Conservation (phyloP, 768 basidiomycete genomes). For the Boletus bicolor region DNA sequence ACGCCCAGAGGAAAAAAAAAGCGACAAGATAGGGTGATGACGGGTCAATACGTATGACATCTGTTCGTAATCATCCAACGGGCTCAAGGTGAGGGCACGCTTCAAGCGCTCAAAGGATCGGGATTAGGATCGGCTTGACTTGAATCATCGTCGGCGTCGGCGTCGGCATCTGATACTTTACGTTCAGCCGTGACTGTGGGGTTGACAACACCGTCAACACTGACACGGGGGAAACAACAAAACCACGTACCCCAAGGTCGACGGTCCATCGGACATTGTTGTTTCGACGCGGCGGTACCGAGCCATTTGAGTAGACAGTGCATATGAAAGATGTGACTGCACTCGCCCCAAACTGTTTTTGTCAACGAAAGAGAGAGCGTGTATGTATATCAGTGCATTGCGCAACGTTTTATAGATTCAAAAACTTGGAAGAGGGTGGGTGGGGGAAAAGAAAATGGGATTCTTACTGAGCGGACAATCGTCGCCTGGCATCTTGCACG, state of each 20-base stretch:
- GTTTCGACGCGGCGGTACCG: constrained; percentile 82
- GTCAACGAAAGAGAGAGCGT: too few species aligned
- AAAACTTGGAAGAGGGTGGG: not conserved
- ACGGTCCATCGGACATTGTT: constrained; percentile 98
- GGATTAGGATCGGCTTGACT: not conserved
- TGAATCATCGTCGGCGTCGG: not conserved
- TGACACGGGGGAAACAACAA: too few species aligned
- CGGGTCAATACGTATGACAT: not conserved
- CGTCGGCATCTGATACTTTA: constrained; percentile 34
- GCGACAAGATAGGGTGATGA: too few species aligned
- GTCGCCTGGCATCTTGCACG: constrained; percentile 95
- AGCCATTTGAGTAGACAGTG: constrained; percentile 98
- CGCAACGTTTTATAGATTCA: too few species aligned
- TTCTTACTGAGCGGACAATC: constrained; percentile 76
- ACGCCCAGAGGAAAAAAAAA: too few species aligned
- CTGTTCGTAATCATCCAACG: not conserved
- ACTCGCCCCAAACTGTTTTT: constrained; percentile 84
- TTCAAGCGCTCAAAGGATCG: not conserved
- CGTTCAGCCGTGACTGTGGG: constrained; percentile 53
- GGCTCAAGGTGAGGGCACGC: not conserved
- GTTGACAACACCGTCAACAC: not conserved
- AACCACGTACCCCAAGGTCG: constrained; percentile 77
- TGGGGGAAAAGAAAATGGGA: not conserved
- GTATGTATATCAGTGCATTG: not conserved
- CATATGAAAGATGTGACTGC: constrained; percentile 97